Evolutionary conservation across 305 asterid genomes (phyloP), one percentile per base, ranked within the genome.

Genomic region (Ilex paraguariensis): DNA sequence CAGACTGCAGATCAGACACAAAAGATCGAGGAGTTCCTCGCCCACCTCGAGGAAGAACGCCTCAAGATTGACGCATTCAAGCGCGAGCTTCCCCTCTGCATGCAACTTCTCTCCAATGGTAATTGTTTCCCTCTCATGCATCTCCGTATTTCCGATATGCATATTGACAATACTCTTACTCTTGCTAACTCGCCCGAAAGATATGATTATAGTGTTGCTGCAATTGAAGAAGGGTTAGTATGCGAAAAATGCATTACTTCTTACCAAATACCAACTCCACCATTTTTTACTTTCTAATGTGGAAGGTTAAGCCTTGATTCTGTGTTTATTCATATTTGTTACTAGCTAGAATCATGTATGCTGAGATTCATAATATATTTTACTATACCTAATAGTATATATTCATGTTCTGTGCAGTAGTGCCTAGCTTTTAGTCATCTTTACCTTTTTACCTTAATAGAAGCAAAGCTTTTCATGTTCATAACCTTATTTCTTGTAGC

Each of bases 41-140:
- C 85, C 56, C 81, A 83, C 10, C 89, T 93, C 5, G 99, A 93
- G 80, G 97, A 90, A 69, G 99, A 93, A 75, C 62, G 87, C 40
- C 87, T 82, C 76, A 93, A 93, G 86, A 93, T 93, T 51, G 99
- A 93, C 50, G 99, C 97, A 7, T 93, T 93, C 88, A 93, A 90
- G 68, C 90, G 97, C 4, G 99, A 93, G 72, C 99, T 93, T 57
- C 99, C 97, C 3, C 97, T 93, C 31, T 87, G 97, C 77, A 93
- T 90, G 95, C 97, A 93, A 66, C 95, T 93, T 54, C 95, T 93
- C 59, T 75, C 79, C 48, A 86, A 89, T 77, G 98, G 98, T 92
- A 74, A 14, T 5, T 10, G 3, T 10, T 44, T 13, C 52, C 5
- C 52, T 10, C 5, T 46, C 13, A 46, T 10, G 4, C 52, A 10